Evolutionary conservation across 768 basidiomycete species (phyloP).

Genomic region (Boletus sp.): DNA sequence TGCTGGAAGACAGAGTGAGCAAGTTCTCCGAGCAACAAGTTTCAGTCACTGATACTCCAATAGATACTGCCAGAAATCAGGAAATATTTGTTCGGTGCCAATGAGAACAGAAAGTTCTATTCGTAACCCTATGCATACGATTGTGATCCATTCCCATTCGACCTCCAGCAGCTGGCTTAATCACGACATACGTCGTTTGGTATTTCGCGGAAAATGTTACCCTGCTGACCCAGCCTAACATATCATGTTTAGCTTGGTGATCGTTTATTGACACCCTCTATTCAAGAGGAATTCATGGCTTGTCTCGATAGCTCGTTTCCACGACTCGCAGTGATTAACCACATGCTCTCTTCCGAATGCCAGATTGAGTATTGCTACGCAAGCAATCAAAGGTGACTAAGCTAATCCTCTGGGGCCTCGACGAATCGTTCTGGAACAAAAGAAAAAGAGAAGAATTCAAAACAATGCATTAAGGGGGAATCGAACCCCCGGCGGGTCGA

Average conservation of each 20-base stretch:
- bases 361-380: no score
- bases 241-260: neutral
- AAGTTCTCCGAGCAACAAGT: neutral
- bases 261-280: neutral
- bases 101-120: constrained; percentile 91
- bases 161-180: neutral
- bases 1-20: constrained; percentile 86
- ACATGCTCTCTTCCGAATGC: no score
- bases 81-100: constrained; percentile 82
- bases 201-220: neutral
- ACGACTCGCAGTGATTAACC: no score
- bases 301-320: neutral
- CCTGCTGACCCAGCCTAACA: neutral
- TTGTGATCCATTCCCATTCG: neutral
- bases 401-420: no score
- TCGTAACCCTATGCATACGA: constrained; percentile 38
- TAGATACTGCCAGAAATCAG: constrained; percentile 97
- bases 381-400: no score
- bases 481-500: constrained; percentile 86
- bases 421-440: neutral
- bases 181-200: neutral
- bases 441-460: neutral
- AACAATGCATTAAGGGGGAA: constrained; percentile 43
- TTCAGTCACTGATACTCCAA: neutral
- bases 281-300: neutral